phyloP scores from a whole-genome alignment of 2,329 filamentous ascomycete species.

The Trematosphaeria pertusa region DNA sequence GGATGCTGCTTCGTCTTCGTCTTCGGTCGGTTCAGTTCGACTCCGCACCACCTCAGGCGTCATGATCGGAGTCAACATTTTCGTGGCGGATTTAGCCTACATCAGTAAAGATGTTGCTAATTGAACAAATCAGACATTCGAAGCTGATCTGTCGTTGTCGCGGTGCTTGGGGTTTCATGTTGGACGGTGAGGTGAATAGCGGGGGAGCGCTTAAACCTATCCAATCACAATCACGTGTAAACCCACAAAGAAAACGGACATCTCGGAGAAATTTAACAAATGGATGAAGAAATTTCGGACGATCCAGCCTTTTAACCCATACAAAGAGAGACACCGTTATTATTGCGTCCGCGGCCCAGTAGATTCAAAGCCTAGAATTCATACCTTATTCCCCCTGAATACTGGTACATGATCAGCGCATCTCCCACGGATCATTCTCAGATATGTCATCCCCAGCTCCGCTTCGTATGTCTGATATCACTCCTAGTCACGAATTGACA shows the following conservation, averaged over 20 bases:
- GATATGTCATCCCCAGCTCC: conserved; percentile 10
- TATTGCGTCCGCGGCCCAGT: too few species aligned
- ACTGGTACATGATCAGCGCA: too few species aligned
- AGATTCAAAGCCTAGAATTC: too few species aligned
- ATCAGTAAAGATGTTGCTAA: conserved; percentile 9
- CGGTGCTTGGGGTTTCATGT: conserved; percentile 3
- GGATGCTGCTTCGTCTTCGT: conserved; percentile 28
- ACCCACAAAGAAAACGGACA: too few species aligned
- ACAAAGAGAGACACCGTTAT: too few species aligned
- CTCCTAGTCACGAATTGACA: conserved; percentile 32
- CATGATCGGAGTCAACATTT: conserved; percentile 32
- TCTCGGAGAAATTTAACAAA: too few species aligned
- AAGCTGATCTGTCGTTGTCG: background rate
- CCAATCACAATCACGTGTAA: too few species aligned
- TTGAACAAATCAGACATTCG: background rate
- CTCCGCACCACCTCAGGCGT: conserved; percentile 26
- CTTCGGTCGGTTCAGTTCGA: conserved; percentile 19
- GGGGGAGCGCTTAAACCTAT: conserved; percentile 32
- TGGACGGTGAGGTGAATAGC: conserved; percentile 16
- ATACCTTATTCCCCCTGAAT: too few species aligned
- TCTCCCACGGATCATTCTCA: background rate
- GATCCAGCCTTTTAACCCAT: too few species aligned
- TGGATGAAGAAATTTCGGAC: too few species aligned
- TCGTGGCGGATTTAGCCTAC: conserved; percentile 18
- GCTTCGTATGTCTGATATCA: background rate